Base-by-base conservation (phyloP, 2,329 filamentous ascomycete genomes). In the Plectosphaerella plurivora region DNA sequence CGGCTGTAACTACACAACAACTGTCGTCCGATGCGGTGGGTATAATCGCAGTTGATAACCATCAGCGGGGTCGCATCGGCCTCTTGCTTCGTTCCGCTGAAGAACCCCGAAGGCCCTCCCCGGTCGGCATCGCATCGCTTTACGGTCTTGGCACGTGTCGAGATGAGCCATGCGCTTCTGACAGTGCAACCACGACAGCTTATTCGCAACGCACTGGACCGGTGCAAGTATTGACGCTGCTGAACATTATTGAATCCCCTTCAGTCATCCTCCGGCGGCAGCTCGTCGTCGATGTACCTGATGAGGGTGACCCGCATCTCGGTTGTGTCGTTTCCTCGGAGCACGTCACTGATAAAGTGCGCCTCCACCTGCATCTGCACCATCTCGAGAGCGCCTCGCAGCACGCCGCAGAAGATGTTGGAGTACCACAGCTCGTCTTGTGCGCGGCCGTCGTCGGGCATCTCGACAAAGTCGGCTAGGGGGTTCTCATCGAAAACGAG, bases 341-440 rank as follows among this genome's bases (percentile, higher is more conserved):
- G 76, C 33, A 96, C 82, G 68, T 99, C 94, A 68, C 90, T 97
- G 64, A 96, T 88, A 68, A 97, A 99, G 66, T 96, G 92, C 46
- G 91, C 91, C 68, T 99, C 93, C 4, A 97, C 91, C 71, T 97
- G 94, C 91, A 97, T 96, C 80, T 97, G 93, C 65, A 97, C 93
- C 94, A 99, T 99, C 71, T 99, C 94, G 54, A 99, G 71, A 1
- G 93, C 87, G 14, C 94, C 94, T 60, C 94, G 81, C 55, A 99
- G 75, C 44, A 99, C 89, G 44, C 94, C 94, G 62, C 94, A 97
- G 44, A 97, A 81, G 53, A 99, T 95, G 71, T 97, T 99, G 5
- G 91, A 97, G 70, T 95, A 99, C 94, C 94, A 99, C 39, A 99
- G 76, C 73, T 97, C 93, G 64, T 97, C 92, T 70, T 99, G 94